phyloP scores from a whole-genome alignment of 345 rosid genomes.

The Fremontodendron californicum region DNA sequence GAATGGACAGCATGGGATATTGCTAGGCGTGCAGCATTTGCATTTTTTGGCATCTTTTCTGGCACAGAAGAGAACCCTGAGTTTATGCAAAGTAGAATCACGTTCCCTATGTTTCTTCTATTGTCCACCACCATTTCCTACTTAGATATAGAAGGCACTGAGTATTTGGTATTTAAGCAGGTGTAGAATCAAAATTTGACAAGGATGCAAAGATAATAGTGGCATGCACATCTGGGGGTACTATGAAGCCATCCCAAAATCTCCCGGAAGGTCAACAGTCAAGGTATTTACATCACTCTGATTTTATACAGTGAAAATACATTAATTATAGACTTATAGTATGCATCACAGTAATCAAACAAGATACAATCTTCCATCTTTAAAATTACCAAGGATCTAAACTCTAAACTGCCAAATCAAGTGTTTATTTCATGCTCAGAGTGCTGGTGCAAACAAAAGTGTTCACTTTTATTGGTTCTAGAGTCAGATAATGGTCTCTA shows the following conservation, averaged over 20 bases:
- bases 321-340: slow-evolving; percentile 7
- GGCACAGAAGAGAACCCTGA: slow-evolving; percentile 99
- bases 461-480: background rate
- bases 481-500: background rate
- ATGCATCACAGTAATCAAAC: background rate
- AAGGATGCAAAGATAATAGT: slow-evolving; percentile 88
- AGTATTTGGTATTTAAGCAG: background rate
- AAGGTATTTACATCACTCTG: background rate
- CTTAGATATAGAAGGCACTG: background rate
- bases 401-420: background rate
- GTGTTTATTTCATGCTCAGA: background rate
- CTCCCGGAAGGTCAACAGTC: slow-evolving; percentile 19
- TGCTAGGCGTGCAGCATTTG: slow-evolving; percentile 93
- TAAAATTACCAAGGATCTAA: background rate
- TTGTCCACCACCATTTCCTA: background rate
- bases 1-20: slow-evolving; percentile 99
- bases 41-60: slow-evolving; percentile 91
- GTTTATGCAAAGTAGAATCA: slow-evolving; percentile 54
- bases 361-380: background rate
- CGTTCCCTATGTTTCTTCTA: background rate
- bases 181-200: slow-evolving; percentile 68
- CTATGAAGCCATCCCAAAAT: slow-evolving; percentile 30
- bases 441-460: background rate
- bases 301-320: background rate
- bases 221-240: slow-evolving; percentile 92